A percentile compares a stretch with the other conserved stretches of the same genome.
Evolutionary conservation across 1,139 yeast genomes (phyloP).

Genomic region (Trichomonascaceae sp.): DNA sequence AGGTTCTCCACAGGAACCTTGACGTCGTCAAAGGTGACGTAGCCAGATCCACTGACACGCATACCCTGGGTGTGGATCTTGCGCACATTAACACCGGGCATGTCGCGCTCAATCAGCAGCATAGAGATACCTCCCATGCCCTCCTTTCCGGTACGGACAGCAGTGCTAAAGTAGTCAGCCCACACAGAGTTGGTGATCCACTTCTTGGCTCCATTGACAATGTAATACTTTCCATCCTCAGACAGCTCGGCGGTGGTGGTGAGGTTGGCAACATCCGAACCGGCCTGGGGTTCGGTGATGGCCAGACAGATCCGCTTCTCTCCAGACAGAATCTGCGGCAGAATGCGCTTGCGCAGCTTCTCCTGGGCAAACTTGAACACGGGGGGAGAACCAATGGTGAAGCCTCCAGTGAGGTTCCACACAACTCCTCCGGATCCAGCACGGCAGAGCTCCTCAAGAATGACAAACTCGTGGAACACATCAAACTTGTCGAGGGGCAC

Average conservation of each 20-base stretch:
- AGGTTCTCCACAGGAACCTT: constrained; percentile 33
- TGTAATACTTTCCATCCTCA: constrained; percentile 29
- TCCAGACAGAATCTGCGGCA: constrained; percentile 27
- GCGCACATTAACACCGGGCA: constrained; percentile 29
- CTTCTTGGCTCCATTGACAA: constrained; percentile 33
- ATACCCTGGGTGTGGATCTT: constrained; percentile 31
- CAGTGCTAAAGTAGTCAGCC: constrained; percentile 32
- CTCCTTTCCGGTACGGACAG: constrained; percentile 32
- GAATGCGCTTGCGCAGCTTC: constrained; percentile 23
- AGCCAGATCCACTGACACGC: constrained; percentile 29
- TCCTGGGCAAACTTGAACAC: constrained; percentile 24
- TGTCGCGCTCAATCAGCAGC: constrained; percentile 27
- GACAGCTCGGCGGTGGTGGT: constrained; percentile 28
- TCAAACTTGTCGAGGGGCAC: constrained; percentile 28
- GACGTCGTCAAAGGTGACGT: constrained; percentile 31
- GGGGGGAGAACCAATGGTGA: constrained; percentile 31
- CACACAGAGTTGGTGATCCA: constrained; percentile 34
- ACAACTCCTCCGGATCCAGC: constrained; percentile 30
- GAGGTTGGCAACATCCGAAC: constrained; percentile 32
- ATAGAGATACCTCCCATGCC: constrained; percentile 32
- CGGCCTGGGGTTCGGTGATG: constrained; percentile 33
- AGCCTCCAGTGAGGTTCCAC: constrained; percentile 31
- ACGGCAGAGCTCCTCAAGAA: constrained; percentile 29
- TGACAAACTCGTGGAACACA: constrained; percentile 26
- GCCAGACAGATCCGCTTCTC: constrained; percentile 30